A percentile compares a stretch with the other conserved stretches of the same genome.
These are phyloP conservation scores for Rhizophagus clarus DNA, from an alignment of 192 early-diverging fungal species.

Conservation along the genomic window DNA sequence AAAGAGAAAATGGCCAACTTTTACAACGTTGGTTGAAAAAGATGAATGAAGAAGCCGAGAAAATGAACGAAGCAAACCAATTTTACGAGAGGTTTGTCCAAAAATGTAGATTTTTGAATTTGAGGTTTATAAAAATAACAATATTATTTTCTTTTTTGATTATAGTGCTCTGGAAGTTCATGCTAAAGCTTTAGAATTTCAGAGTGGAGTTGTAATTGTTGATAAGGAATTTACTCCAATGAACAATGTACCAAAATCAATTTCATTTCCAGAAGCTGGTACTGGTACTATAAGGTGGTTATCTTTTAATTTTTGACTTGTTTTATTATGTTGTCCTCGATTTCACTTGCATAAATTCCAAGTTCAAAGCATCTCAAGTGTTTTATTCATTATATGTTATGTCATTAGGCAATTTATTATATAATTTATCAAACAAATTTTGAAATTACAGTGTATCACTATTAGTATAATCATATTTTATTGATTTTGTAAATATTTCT, in stretches of 20 bases:
- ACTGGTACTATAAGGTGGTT: neutral
- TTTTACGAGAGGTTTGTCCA: slow-evolving; percentile 77
- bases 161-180: slow-evolving; percentile 25
- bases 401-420: neutral
- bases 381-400: neutral
- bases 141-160: neutral
- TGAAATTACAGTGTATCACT: neutral
- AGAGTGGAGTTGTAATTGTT: slow-evolving; percentile 29
- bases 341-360: neutral
- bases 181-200: slow-evolving; percentile 24
- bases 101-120: neutral
- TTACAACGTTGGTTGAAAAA: slow-evolving; percentile 91
- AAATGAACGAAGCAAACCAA: slow-evolving; percentile 91
- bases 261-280: neutral
- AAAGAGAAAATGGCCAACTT: slow-evolving; percentile 83
- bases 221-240: slow-evolving; percentile 19
- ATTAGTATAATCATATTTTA: neutral
- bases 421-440: neutral
- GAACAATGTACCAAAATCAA: slow-evolving; percentile 3
- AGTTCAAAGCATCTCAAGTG: too few relatives aligned
- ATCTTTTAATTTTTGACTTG: neutral
- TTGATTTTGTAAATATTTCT: neutral
- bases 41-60: slow-evolving; percentile 86
- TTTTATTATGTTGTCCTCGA: neutral
- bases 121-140: too few relatives aligned